A percentile compares a stretch with the other conserved stretches of the same genome.
Evolutionary conservation across 305 asterid genomes (phyloP).

Genomic region (Fraxinus platypoda): DNA sequence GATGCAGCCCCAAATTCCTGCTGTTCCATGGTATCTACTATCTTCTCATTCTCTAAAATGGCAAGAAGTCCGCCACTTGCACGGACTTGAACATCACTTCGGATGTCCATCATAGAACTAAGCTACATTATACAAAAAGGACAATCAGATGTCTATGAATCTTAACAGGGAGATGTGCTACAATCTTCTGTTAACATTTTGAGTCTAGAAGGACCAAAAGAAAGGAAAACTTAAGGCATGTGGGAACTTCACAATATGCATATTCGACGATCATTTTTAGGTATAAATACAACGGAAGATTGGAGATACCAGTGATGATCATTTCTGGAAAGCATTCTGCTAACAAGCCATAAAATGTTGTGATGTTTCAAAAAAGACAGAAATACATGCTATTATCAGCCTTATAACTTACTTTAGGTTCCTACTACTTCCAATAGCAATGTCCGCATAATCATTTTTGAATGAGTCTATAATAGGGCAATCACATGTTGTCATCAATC

Average conservation of each 20-base stretch:
- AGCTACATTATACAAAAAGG: conserved; percentile 51
- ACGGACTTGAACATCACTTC: conserved; percentile 92
- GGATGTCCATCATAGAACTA: conserved; percentile 91
- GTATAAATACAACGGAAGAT: neutral
- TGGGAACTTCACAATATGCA: neutral
- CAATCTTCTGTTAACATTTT: conserved; percentile 1
- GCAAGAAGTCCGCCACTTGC: conserved; percentile 98
- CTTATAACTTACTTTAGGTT: neutral
- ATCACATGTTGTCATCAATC: conserved; percentile 16
- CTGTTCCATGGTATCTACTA: conserved; percentile 70
- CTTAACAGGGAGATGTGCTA: conserved; percentile 9
- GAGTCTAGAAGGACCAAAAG: conserved; percentile 5
- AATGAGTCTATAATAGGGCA: neutral
- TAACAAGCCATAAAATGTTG: neutral
- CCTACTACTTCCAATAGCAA: neutral
- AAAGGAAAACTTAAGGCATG: neutral
- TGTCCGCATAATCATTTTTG: neutral
- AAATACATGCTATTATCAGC: neutral
- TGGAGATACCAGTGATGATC: neutral
- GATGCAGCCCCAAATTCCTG: conserved; percentile 69
- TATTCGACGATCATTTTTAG: neutral
- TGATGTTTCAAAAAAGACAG: neutral
- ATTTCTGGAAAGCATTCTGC: neutral
- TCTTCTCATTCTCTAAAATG: conserved; percentile 86
- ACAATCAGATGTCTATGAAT: conserved; percentile 19